phyloP scores from a whole-genome alignment of 257 asterid species.

The Linaria vulgaris region DNA sequence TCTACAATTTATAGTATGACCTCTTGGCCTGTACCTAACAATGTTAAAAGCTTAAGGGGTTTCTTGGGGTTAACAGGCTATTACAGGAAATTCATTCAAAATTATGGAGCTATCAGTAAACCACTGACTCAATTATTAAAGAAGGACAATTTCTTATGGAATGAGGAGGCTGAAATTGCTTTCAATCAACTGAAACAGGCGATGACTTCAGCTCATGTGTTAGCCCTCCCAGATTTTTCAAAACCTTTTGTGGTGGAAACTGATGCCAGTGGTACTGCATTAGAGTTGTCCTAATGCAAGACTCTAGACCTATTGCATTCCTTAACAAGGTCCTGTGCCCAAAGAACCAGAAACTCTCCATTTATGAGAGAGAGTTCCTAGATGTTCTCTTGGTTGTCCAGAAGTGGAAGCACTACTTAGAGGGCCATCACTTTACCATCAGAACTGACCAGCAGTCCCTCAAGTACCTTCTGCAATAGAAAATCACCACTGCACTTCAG shows the following conservation, averaged over 20 bases:
- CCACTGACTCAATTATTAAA: background rate
- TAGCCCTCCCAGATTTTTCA: background rate
- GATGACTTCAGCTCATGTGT: background rate
- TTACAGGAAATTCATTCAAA: too few species aligned
- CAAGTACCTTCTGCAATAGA: background rate
- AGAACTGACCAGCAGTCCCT: background rate
- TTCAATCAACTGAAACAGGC: background rate
- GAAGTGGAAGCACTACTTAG: background rate
- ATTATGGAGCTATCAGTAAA: background rate
- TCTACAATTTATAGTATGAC: background rate
- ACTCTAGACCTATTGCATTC: background rate
- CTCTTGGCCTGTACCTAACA: background rate
- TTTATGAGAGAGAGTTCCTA: background rate
- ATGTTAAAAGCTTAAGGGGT: background rate
- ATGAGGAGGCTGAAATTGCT: background rate
- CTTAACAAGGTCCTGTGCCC: background rate
- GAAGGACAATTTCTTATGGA: background rate
- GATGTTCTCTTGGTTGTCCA: background rate
- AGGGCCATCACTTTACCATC: background rate
- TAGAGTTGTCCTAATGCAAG: background rate
- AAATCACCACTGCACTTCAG: background rate
- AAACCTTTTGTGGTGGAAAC: background rate
- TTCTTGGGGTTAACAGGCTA: background rate
- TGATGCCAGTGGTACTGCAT: background rate
- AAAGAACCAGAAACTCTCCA: background rate